Evolutionary conservation across 148 eudicot species (phyloP).

Genomic region (Rhododendron williamsianum): DNA sequence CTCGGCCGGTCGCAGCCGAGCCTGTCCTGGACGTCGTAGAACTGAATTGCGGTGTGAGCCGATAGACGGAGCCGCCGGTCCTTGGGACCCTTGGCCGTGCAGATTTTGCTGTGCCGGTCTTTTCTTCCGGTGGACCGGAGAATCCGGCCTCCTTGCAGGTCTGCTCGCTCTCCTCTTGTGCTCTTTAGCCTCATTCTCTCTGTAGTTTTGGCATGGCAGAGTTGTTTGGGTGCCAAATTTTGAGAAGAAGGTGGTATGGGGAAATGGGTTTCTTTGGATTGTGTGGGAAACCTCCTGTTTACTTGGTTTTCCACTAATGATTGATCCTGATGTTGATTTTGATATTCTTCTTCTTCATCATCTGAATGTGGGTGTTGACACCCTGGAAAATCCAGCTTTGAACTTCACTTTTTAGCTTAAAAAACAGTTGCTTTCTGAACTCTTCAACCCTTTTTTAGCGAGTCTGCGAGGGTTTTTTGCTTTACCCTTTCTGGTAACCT

Average conservation of each 20-base stretch:
- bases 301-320: neutral
- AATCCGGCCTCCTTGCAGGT: slow-evolving; percentile 90
- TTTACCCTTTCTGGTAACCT: neutral
- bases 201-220: neutral
- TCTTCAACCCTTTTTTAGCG: neutral
- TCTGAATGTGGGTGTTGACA: neutral
- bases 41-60: slow-evolving; percentile 84
- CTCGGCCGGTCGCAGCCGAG: slow-evolving; percentile 86
- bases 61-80: slow-evolving; percentile 84
- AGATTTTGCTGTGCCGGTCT: slow-evolving; percentile 84
- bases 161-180: slow-evolving; percentile 65
- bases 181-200: slow-evolving; percentile 36
- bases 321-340: slow-evolving; percentile 1
- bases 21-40: slow-evolving; percentile 83
- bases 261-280: neutral
- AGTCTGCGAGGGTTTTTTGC: neutral
- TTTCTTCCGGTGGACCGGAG: slow-evolving; percentile 74
- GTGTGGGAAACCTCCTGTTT: neutral
- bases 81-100: slow-evolving; percentile 84
- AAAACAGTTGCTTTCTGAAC: neutral
- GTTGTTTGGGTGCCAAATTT: neutral
- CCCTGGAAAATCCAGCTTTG: slow-evolving; percentile 6
- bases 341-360: neutral
- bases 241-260: neutral
- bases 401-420: neutral